Evolutionary conservation across 257 asterid genomes (phyloP), one percentile per base, ranked within the genome.

Genomic region (Salvia hispanica): DNA sequence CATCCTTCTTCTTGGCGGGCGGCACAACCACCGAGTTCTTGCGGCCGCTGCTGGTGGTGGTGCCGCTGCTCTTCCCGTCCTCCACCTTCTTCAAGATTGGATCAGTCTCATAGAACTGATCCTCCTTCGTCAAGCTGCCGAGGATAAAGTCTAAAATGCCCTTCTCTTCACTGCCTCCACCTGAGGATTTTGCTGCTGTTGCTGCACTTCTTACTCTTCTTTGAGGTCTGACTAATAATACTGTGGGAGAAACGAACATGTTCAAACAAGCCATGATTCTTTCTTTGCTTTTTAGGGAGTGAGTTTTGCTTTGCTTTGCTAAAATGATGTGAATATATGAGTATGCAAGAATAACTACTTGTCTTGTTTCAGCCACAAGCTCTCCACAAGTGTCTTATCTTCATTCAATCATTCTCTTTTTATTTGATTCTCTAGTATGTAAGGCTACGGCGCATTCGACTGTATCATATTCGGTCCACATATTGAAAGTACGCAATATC

Each of bases 311-410:
- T 25, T 25, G 12, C 18, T 8, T 2, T 25, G 31, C 31, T 25
- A 25, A 25, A 25, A 25, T 53, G 62, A 45, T n/a, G n/a, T n/a
- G 58, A 9, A 34, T 34, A 48, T 39, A 46, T 55, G 58, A 47
- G 9, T 18, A 4, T 15, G 28, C 9, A 13, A 75, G 61, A 78
- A 67, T 71, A 64, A 72, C 45, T 71, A 69, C 53, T 67, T n/a
- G 76, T 48, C 79, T 78, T 71, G 91, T 80, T 81, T 80, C 75
- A 14, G 72, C 71, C 96, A 82, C 86, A 68, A 80, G 87, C 76
- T 72, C 88, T 69, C 92, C 96, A 84, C 96, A 81, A 80, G 85
- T 81, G 74, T 72, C 85, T 92, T 89, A 92, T 92, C 98, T 71
- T 76, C 79, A 63, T 71, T 75, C 36, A 9, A 53, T 55, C n/a